Evolutionary conservation across 2,329 filamentous ascomycete species (phyloP).

Genomic region (Fusarium sp.): DNA sequence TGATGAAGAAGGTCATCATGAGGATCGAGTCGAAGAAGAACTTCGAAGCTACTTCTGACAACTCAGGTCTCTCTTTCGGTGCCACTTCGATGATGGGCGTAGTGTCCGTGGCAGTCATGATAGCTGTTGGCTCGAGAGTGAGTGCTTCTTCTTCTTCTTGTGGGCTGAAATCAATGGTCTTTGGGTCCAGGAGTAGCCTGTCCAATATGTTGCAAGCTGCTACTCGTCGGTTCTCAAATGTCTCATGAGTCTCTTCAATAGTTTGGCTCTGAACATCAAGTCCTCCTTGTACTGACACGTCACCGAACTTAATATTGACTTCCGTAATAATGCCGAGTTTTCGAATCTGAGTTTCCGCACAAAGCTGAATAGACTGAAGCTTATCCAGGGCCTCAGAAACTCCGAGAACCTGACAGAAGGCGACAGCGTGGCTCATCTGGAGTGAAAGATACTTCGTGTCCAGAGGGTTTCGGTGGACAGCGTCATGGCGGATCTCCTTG

Average conservation of each 20-base stretch:
- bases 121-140: no score
- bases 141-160: background rate
- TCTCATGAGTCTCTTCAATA: background rate
- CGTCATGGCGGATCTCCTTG: slow-evolving; percentile 13
- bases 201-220: background rate
- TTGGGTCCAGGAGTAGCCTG: background rate
- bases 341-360: background rate
- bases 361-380: background rate
- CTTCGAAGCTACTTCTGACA: no score
- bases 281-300: background rate
- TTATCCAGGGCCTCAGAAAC: background rate
- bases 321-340: background rate
- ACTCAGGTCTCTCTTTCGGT: no score
- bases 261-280: background rate
- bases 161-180: background rate
- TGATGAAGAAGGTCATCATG: no score
- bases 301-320: background rate
- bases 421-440: slow-evolving; percentile 6
- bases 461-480: slow-evolving; percentile 15
- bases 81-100: no score
- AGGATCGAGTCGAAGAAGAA: no score
- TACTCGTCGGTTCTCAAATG: background rate
- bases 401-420: slow-evolving; percentile 2
- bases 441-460: background rate
- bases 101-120: no score